Conservation (phyloP, 495 filamentous ascomycete genomes). For the Jackrogersella multiformis region DNA sequence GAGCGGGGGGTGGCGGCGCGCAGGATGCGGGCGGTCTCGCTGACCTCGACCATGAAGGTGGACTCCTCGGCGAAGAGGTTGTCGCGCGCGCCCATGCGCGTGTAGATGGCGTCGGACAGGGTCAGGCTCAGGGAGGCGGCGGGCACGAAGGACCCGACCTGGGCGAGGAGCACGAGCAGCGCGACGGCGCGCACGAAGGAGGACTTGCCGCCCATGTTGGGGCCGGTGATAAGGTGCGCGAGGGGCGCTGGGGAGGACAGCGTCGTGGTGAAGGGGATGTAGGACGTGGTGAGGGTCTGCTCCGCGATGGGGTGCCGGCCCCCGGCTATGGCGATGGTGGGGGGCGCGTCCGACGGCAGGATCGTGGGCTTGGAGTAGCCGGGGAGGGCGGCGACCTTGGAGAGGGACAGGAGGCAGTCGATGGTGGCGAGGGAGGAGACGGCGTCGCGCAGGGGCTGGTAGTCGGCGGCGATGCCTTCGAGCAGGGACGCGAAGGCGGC, state of each 20-base stretch:
- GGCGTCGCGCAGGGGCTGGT: slow-evolving; percentile 88
- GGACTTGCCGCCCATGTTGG: slow-evolving; percentile 99
- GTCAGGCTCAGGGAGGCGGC: slow-evolving; percentile 77
- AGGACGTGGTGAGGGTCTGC: slow-evolving; percentile 82
- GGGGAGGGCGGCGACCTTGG: slow-evolving; percentile 82
- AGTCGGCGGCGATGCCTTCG: slow-evolving; percentile 75
- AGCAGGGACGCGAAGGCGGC: slow-evolving; percentile 78
- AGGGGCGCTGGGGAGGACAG: slow-evolving; percentile 68
- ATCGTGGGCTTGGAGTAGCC: slow-evolving; percentile 91
- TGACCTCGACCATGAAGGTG: slow-evolving; percentile 98
- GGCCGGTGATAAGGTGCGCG: slow-evolving; percentile 90
- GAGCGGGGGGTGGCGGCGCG: slow-evolving; percentile 83
- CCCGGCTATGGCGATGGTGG: slow-evolving; percentile 73
- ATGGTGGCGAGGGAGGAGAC: slow-evolving; percentile 86
- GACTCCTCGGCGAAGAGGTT: slow-evolving; percentile 95
- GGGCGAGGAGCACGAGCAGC: slow-evolving; percentile 90
- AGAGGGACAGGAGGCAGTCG: slow-evolving; percentile 89
- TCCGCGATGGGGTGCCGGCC: slow-evolving; percentile 98
- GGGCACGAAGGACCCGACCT: slow-evolving; percentile 94
- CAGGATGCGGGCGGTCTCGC: slow-evolving; percentile 89
- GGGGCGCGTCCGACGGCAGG: slow-evolving; percentile 63
- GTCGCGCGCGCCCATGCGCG: slow-evolving; percentile 95
- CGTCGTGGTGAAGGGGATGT: slow-evolving; percentile 89
- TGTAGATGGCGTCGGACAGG: slow-evolving; percentile 90
- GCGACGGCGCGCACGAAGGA: slow-evolving; percentile 93